Evolutionary conservation across 306 rosid genomes (phyloP).

Genomic region (Coriaria nepalensis): DNA sequence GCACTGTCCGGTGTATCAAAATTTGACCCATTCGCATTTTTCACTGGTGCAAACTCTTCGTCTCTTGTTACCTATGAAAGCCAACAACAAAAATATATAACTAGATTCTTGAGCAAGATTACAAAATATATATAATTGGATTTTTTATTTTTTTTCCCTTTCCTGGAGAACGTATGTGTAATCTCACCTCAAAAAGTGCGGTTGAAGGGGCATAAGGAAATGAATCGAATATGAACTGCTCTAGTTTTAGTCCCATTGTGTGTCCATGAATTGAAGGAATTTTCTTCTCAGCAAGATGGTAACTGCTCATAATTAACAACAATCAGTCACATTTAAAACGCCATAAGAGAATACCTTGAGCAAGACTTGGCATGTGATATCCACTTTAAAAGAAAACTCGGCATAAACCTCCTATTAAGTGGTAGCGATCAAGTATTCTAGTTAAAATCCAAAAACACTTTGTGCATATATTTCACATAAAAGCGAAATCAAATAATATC

Average conservation of each 20-base stretch:
- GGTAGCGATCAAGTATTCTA: too few species aligned
- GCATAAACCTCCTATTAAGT: too few species aligned
- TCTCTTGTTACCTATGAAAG: constrained; percentile 59
- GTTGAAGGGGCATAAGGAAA: constrained; percentile 97
- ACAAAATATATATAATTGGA: background rate
- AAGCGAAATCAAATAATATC: too few species aligned
- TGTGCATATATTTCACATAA: too few species aligned
- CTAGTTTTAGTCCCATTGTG: constrained; percentile 67
- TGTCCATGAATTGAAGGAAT: constrained; percentile 79
- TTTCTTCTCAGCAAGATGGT: constrained; percentile 94
- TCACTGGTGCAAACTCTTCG: constrained; percentile 97
- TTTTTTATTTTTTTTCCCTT: too few species aligned
- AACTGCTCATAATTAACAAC: constrained; percentile 27
- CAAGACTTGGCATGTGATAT: too few species aligned
- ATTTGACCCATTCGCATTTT: constrained; percentile 83
- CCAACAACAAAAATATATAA: constrained; percentile 13
- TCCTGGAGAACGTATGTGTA: too few species aligned
- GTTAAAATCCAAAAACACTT: too few species aligned
- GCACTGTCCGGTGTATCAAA: constrained; percentile 97
- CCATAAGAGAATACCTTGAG: too few species aligned
- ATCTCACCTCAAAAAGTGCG: constrained; percentile 80
- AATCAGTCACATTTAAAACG: too few species aligned
- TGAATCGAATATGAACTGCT: constrained; percentile 93
- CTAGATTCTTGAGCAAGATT: constrained; percentile 3
- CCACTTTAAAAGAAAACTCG: too few species aligned